Evolutionary conservation across 2,329 filamentous ascomycete species (phyloP), one percentile per base, ranked within the genome.

Genomic region (Hypoxylon sp.): DNA sequence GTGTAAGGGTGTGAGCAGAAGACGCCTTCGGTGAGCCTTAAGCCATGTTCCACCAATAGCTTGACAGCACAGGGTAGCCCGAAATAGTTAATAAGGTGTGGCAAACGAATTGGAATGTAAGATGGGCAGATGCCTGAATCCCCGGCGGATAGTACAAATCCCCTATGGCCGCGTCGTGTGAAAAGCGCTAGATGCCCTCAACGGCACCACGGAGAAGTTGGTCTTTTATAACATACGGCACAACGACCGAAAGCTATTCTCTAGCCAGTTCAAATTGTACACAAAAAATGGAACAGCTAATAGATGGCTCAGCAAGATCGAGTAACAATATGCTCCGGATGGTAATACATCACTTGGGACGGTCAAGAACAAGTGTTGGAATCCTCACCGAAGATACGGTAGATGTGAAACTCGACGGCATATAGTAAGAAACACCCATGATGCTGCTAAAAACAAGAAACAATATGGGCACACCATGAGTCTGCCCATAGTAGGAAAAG

Each of bases 11-110:
- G 66, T 65, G 58, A 61, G 61, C 51, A 70, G 52, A 65, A 41
- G 59, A 60, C 58, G 55, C 46, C 52, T 69, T 70, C 63, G 63
- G 66, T 69, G 63, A 69, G 68, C 68, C 62, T 61, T 63, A 54
- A 55, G 61, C 43, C 32, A 30, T 59, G 25, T 52, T 61, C 52
- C 63, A 65, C 68, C 66, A 69, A 65, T 69, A 43, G 54, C 45
- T 62, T 47, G 37, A 57, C 52, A 37, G 52, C 23, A 63, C 57
- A 34, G 27, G 56, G 47, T 30, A 16, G 37, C 46, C 59, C 61
- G 61, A 59, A 69, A 54, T 59, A 57, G 34, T 34, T 54, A 55
- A 51, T 51, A 57, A 55, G 55, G 52, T 32, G 57, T 64, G 58
- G 65, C 59, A 63, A 60, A 51, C 56, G 54, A 68, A 60, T 63